phyloP scores from a whole-genome alignment of 345 rosid species.

The Crucihimalaya himalaica region DNA sequence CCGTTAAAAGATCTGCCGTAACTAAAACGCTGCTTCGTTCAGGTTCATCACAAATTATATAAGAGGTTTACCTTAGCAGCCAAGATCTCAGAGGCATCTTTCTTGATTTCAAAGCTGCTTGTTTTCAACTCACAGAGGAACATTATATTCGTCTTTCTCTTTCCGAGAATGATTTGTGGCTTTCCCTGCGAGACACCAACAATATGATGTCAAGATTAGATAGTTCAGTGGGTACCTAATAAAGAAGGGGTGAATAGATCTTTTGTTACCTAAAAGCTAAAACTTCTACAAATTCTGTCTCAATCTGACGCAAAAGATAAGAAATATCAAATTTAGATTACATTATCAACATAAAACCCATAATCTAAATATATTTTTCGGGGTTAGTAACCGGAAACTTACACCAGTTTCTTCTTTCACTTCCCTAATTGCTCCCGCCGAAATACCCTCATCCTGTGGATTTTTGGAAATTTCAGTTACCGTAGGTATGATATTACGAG shows the following conservation, averaged over 20 bases:
- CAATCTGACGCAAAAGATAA: slow-evolving; percentile 44
- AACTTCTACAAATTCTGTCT: slow-evolving; percentile 56
- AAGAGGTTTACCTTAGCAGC: slow-evolving; percentile 53
- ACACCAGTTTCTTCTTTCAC: slow-evolving; percentile 21
- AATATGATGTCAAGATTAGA: background rate
- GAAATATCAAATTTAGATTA: background rate
- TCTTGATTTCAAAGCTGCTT: slow-evolving; percentile 44
- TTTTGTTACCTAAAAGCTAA: slow-evolving; percentile 55
- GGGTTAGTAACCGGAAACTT: background rate
- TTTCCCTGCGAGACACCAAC: slow-evolving; percentile 47
- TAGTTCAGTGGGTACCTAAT: background rate
- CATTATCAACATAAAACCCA: background rate
- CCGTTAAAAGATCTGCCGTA: background rate
- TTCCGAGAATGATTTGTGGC: slow-evolving; percentile 50
- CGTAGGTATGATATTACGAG: too few relatives aligned
- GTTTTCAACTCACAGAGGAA: slow-evolving; percentile 58
- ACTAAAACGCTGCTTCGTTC: background rate
- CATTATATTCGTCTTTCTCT: slow-evolving; percentile 54
- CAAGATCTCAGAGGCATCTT: slow-evolving; percentile 55
- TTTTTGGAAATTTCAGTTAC: background rate
- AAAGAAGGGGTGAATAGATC: background rate
- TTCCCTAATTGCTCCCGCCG: slow-evolving; percentile 21
- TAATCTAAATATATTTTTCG: background rate
- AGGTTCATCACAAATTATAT: background rate
- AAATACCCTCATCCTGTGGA: slow-evolving; percentile 5